phyloP scores from a whole-genome alignment of 148 eudicot genomes.

The Camellia granthamiana region DNA sequence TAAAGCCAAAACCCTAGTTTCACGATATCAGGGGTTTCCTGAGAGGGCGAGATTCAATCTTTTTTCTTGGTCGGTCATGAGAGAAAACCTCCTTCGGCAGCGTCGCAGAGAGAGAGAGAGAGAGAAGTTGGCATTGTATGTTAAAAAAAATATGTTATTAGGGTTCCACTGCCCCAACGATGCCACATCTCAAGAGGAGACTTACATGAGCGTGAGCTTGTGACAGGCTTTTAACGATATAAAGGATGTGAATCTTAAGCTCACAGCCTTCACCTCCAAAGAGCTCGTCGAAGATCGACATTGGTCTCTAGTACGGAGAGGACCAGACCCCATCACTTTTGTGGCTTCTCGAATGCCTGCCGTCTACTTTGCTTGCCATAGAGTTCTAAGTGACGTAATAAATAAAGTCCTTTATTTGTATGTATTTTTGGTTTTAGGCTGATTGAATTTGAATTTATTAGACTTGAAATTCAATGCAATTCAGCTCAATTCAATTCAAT shows the following conservation, averaged over 20 bases:
- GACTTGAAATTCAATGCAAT: background rate
- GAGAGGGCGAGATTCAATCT: too few species aligned
- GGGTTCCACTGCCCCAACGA: too few species aligned
- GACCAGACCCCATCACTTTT: slow-evolving; percentile 66
- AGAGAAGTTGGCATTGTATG: too few species aligned
- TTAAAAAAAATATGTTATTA: too few species aligned
- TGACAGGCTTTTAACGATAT: slow-evolving; percentile 55
- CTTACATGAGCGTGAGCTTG: slow-evolving; percentile 71
- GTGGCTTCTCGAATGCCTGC: slow-evolving; percentile 94
- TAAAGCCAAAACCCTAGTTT: too few species aligned
- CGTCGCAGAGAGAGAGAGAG: too few species aligned
- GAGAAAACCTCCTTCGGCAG: too few species aligned
- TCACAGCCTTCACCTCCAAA: slow-evolving; percentile 52
- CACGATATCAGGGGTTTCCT: too few species aligned
- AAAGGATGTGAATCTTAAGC: slow-evolving; percentile 61
- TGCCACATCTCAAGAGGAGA: slow-evolving; percentile 34
- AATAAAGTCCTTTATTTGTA: background rate
- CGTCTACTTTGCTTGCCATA: slow-evolving; percentile 69
- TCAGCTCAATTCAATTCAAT: background rate
- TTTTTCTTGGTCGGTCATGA: too few species aligned
- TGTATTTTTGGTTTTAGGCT: background rate
- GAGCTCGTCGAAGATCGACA: slow-evolving; percentile 77
- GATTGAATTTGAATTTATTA: background rate
- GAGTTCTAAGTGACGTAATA: slow-evolving; percentile 76
- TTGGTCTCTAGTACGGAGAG: slow-evolving; percentile 60